A percentile compares a stretch with the other conserved stretches of the same genome.
These are phyloP conservation scores for Ceriops decandra DNA, from an alignment of 345 rosid genomes.

Conservation along the genomic window DNA sequence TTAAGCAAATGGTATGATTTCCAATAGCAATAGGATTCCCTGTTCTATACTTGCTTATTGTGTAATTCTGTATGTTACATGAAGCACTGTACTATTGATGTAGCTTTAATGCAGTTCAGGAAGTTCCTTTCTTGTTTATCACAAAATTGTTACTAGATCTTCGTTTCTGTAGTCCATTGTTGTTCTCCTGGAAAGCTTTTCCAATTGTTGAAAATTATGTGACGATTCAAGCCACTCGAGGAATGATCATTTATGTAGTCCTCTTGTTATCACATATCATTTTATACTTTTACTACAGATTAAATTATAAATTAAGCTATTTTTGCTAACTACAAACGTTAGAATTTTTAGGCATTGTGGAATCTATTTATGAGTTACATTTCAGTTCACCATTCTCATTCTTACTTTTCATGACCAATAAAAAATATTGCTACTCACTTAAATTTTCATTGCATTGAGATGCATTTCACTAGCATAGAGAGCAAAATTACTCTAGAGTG, in stretches of 20 bases:
- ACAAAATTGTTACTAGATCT: slow-evolving; percentile 11
- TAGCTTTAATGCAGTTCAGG: slow-evolving; percentile 18
- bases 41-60: slow-evolving; percentile 22
- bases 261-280: too few species aligned
- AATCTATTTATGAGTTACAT: too few species aligned
- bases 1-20: slow-evolving; percentile 21
- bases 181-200: not conserved
- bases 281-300: too few species aligned
- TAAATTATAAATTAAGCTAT: too few species aligned
- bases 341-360: too few species aligned
- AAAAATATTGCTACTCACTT: too few species aligned
- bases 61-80: slow-evolving; percentile 28
- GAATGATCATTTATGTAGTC: not conserved
- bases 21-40: slow-evolving; percentile 21
- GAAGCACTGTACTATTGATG: slow-evolving; percentile 11
- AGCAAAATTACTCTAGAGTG: too few species aligned
- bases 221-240: not conserved
- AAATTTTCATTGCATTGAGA: too few species aligned
- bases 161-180: not conserved
- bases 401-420: too few species aligned
- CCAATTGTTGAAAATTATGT: not conserved
- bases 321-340: too few species aligned
- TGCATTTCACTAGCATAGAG: too few species aligned
- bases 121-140: slow-evolving; percentile 15
- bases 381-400: too few species aligned